Percentiles rank a stretch among this genome's conserved stretches.
These are phyloP conservation scores for Globisporangium splendens DNA, from an alignment of 352 stramenopile genomes.

Conservation along the genomic window DNA sequence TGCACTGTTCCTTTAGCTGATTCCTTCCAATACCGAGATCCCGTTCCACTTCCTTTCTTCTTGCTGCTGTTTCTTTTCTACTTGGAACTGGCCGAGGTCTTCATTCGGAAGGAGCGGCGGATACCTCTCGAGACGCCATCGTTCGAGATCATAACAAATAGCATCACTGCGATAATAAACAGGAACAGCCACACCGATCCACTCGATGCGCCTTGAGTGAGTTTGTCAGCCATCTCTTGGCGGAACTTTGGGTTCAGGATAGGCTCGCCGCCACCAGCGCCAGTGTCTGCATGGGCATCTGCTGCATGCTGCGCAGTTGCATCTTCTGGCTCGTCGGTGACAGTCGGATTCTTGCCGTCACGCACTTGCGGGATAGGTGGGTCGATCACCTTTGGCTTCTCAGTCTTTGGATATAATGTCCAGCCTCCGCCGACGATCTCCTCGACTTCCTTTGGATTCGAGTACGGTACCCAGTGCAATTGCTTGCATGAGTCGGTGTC, in stretches of 20 bases:
- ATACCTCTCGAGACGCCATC: conserved; percentile 55
- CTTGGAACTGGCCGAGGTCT: conserved; percentile 27
- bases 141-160: conserved; percentile 69
- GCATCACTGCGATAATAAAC: conserved; percentile 38
- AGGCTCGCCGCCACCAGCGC: conserved; percentile 24
- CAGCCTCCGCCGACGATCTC: conserved; percentile 42
- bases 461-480: conserved; percentile 70
- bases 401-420: conserved; percentile 30
- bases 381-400: conserved; percentile 3
- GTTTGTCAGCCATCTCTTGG: conserved; percentile 34
- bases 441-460: conserved; percentile 49
- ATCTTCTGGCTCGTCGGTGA: conserved; percentile 31
- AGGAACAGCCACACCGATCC: conserved; percentile 52
- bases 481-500: conserved; percentile 61
- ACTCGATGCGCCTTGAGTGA: conserved; percentile 23
- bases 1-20: not conserved
- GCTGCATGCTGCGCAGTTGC: conserved; percentile 21
- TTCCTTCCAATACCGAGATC: too few relatives aligned
- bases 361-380: conserved; percentile 15
- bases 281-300: conserved; percentile 39
- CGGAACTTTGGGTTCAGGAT: conserved; percentile 33
- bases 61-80: conserved; percentile 20
- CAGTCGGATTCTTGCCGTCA: conserved; percentile 15
- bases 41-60: conserved; percentile 21
- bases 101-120: conserved; percentile 42